Evolutionary conservation across 2,329 filamentous ascomycete species (phyloP).

Genomic region (Penicillium rolfsii): DNA sequence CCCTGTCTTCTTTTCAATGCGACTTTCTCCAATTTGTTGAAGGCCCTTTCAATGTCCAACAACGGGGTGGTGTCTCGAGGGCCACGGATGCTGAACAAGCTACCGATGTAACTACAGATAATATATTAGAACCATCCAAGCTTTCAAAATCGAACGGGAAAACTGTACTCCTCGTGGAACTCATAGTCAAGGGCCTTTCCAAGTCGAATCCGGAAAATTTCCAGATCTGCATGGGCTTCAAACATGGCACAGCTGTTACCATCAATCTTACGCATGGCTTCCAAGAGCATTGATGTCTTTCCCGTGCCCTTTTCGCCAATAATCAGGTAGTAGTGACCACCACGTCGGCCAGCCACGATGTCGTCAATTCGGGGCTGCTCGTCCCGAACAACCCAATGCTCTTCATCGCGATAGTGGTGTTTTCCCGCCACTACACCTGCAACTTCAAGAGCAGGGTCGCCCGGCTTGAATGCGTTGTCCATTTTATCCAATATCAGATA

Average conservation of each 20-base stretch:
- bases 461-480: conserved; percentile 84
- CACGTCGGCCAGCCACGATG: conserved; percentile 74
- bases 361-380: conserved; percentile 80
- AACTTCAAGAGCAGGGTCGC: conserved; percentile 84
- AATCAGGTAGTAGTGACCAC: conserved; percentile 86
- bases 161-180: conserved; percentile 85
- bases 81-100: conserved; percentile 90
- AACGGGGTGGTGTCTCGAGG: conserved; percentile 90
- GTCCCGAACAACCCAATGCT: conserved; percentile 80
- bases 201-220: conserved; percentile 90
- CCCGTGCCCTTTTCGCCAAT: conserved; percentile 96
- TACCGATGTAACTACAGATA: conserved; percentile 67
- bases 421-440: conserved; percentile 59
- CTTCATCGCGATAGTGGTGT: conserved; percentile 46
- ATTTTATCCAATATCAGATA: conserved; percentile 89
- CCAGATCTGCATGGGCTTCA: conserved; percentile 90
- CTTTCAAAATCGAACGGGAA: background rate
- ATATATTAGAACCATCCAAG: conserved; percentile 15
- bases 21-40: conserved; percentile 98
- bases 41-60: conserved; percentile 90
- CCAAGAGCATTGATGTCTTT: conserved; percentile 94
- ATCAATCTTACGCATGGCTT: conserved; percentile 91
- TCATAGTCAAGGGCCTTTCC: conserved; percentile 96
- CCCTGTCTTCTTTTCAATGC: conserved; percentile 67
- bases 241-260: conserved; percentile 93